These are phyloP conservation scores for Amanita rimosa DNA, from an alignment of 768 basidiomycete species.

Conservation along the genomic window DNA sequence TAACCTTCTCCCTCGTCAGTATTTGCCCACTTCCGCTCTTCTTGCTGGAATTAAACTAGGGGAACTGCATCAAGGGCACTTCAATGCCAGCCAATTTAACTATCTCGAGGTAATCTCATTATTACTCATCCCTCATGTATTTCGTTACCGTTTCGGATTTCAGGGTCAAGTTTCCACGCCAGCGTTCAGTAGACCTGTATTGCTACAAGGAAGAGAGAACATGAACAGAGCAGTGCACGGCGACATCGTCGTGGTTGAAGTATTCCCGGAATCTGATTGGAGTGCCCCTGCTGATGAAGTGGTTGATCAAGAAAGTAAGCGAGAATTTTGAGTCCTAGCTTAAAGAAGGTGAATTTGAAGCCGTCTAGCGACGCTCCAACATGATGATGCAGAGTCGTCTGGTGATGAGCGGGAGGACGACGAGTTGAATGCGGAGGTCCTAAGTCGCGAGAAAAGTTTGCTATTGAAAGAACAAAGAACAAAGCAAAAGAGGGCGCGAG, in stretches of 20 bases:
- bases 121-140: neutral
- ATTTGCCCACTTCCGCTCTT: constrained; percentile 61
- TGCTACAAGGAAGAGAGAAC: constrained; percentile 80
- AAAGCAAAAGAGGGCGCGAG: constrained; percentile 13
- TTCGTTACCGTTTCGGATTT: neutral
- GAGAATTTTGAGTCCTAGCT: too few species aligned
- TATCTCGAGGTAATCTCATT: constrained; percentile 66
- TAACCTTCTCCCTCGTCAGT: constrained; percentile 33
- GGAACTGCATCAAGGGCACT: constrained; percentile 83
- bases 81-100: constrained; percentile 92
- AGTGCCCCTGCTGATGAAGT: constrained; percentile 87
- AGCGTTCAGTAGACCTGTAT: constrained; percentile 62
- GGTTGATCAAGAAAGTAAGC: constrained; percentile 78
- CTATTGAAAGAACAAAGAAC: constrained; percentile 26
- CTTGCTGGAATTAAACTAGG: constrained; percentile 80
- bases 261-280: constrained; percentile 86
- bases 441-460: constrained; percentile 29
- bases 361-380: constrained; percentile 58
- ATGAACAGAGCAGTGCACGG: constrained; percentile 96
- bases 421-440: constrained; percentile 27
- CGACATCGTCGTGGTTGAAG: constrained; percentile 83
- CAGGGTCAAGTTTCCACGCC: constrained; percentile 77
- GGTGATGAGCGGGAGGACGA: constrained; percentile 42
- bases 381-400: constrained; percentile 79
- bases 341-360: neutral